phyloP scores from a whole-genome alignment of 345 rosid genomes.

The Eucalyptus virginea region DNA sequence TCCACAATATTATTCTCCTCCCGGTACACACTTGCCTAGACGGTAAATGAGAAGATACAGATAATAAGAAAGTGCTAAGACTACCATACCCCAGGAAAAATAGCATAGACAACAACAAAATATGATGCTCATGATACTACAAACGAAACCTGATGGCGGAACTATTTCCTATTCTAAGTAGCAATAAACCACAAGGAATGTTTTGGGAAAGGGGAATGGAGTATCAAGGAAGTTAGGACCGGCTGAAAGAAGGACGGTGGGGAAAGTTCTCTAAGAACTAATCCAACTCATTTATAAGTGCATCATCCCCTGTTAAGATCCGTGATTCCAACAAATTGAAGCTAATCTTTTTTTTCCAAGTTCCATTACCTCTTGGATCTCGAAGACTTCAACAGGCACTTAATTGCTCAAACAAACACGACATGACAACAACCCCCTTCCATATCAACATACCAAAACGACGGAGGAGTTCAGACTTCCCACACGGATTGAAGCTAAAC shows the following conservation, averaged over 20 bases:
- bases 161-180: neutral
- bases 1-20: constrained; percentile 86
- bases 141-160: neutral
- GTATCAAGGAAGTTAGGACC: too few relatives aligned
- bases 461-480: neutral
- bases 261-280: neutral
- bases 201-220: too few relatives aligned
- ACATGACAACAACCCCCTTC: neutral
- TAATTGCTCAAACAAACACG: neutral
- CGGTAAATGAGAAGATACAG: neutral
- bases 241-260: too few relatives aligned
- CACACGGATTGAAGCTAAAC: neutral
- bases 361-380: neutral
- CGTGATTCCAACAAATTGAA: neutral
- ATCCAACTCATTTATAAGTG: neutral
- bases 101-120: neutral
- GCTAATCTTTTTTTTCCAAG: neutral
- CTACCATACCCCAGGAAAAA: neutral
- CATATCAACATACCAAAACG: neutral
- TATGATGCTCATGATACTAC: neutral
- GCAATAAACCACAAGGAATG: neutral
- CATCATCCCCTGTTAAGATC: neutral
- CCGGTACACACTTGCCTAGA: constrained; percentile 67
- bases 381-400: neutral
- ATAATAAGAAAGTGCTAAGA: neutral